These are phyloP conservation scores for Pelargonium citronellum DNA, from an alignment of 441 rosid genomes.

Conservation along the genomic window DNA sequence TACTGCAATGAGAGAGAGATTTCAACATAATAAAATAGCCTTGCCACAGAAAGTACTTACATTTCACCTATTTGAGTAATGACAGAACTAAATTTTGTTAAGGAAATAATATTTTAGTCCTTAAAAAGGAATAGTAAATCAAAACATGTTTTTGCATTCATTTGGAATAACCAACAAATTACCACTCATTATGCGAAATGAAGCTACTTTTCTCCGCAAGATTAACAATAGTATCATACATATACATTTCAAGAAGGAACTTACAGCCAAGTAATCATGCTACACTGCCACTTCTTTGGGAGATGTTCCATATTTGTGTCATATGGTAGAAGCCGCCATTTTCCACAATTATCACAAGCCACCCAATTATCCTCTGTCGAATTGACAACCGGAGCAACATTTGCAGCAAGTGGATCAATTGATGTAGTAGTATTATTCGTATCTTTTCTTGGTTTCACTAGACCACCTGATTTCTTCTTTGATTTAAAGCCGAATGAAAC, in stretches of 20 bases:
- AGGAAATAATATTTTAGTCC: background rate
- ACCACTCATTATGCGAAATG: background rate
- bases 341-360: conserved; percentile 54
- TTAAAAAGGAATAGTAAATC: background rate
- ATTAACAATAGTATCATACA: background rate
- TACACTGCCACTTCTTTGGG: conserved; percentile 68
- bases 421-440: background rate
- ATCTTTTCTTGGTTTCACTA: background rate
- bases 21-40: conserved; percentile 25
- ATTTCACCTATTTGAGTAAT: background rate
- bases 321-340: conserved; percentile 68
- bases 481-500: background rate
- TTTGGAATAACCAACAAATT: background rate
- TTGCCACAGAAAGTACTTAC: conserved; percentile 4
- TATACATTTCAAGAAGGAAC: conserved; percentile 24
- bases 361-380: conserved; percentile 48
- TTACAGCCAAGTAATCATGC: conserved; percentile 86
- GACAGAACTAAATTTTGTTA: conserved; percentile 12
- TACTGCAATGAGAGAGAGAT: conserved; percentile 12
- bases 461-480: conserved; percentile 9
- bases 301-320: conserved; percentile 42
- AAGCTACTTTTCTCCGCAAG: background rate
- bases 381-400: conserved; percentile 24
- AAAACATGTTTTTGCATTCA: background rate
- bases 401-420: conserved; percentile 12